Evolutionary conservation across 208 protist species (phyloP).

Genomic region (Cochliopodium minus): DNA sequence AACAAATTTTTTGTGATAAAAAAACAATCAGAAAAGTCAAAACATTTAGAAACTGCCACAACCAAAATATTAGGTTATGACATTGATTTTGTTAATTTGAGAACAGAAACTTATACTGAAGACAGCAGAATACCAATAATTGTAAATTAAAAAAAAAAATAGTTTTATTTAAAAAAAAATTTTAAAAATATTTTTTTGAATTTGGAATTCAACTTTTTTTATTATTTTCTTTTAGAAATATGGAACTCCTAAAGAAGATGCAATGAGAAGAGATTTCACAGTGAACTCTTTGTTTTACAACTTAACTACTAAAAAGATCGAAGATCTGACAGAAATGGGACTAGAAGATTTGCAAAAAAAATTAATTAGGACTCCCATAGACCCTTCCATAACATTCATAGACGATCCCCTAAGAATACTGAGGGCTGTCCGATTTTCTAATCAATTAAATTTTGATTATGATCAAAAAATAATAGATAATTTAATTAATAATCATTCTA

Average conservation of each 20-base stretch:
- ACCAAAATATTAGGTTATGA: constrained; percentile 56
- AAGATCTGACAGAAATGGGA: constrained; percentile 74
- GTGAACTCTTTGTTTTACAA: constrained; percentile 97
- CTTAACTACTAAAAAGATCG: constrained; percentile 67
- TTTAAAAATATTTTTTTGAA: constrained; percentile 4
- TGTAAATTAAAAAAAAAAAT: constrained; percentile 20
- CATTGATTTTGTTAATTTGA: constrained; percentile 88
- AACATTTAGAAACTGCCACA: constrained; percentile 92
- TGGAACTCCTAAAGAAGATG: constrained; percentile 67
- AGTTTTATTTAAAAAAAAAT: not conserved
- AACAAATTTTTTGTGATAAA: constrained; percentile 53
- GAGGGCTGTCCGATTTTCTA: constrained; percentile 68
- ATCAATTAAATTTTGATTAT: constrained; percentile 58
- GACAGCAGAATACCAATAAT: constrained; percentile 70
- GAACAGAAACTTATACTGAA: constrained; percentile 68
- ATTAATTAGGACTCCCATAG: constrained; percentile 64
- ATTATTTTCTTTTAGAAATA: constrained; percentile 15
- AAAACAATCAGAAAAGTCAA: constrained; percentile 82
- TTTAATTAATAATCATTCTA: not conserved
- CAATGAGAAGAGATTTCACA: constrained; percentile 86
- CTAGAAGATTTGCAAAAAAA: constrained; percentile 56
- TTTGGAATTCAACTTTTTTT: not conserved
- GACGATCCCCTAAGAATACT: constrained; percentile 81
- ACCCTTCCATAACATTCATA: constrained; percentile 50
- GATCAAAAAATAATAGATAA: constrained; percentile 31